Percentiles rank a stretch among this genome's conserved stretches.
phyloP scores from a whole-genome alignment of 257 asterid genomes.

The Plantago major region DNA sequence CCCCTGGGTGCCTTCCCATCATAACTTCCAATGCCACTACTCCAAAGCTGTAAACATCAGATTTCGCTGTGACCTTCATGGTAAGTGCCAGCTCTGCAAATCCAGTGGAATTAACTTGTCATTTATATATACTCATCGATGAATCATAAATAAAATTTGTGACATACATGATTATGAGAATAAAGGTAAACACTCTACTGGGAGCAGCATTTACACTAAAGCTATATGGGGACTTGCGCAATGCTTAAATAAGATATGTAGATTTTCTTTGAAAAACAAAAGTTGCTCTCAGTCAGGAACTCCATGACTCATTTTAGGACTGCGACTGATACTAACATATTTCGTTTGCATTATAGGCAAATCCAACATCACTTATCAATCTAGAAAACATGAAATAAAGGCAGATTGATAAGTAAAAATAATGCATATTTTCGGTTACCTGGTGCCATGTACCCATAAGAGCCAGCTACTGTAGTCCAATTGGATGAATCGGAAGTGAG shows the following conservation, averaged over 20 bases:
- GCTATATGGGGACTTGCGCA: neutral
- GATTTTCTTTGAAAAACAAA: neutral
- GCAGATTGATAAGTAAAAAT: neutral
- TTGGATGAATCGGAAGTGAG: conserved; percentile 54
- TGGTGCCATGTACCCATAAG: conserved; percentile 99
- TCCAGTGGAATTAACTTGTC: conserved; percentile 1
- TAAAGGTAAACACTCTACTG: too few species aligned
- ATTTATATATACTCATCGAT: neutral
- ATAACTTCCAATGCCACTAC: conserved; percentile 77
- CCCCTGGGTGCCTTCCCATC: conserved; percentile 95
- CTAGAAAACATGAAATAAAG: too few species aligned
- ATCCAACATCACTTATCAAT: too few species aligned
- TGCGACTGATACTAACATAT: too few species aligned
- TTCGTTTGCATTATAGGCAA: too few species aligned
- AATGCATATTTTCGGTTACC: conserved; percentile 38
- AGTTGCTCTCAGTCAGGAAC: conserved; percentile 8
- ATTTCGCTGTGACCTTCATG: conserved; percentile 77
- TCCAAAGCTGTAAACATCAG: conserved; percentile 92
- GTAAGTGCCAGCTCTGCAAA: conserved; percentile 75
- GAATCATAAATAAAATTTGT: too few species aligned
- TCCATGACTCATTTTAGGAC: too few species aligned
- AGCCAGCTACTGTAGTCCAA: conserved; percentile 81
- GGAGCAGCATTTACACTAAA: too few species aligned
- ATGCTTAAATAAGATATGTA: neutral
- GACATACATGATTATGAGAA: too few species aligned